Conservation (phyloP, 306 rosid species). For the Cucurbita maxima region DNA sequence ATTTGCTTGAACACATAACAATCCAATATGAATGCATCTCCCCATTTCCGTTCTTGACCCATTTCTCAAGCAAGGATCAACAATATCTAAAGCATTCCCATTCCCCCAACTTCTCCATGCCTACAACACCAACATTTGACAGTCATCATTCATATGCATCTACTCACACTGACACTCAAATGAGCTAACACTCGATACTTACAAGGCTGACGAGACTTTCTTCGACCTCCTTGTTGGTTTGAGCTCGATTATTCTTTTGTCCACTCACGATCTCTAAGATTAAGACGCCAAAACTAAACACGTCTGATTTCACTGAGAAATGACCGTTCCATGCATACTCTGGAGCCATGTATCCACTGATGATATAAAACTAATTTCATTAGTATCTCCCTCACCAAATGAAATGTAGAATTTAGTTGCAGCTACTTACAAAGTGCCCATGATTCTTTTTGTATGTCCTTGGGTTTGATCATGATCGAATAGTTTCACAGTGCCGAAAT, state of each 20-base stretch:
- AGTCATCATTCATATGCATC: background rate
- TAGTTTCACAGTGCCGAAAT: constrained; percentile 36
- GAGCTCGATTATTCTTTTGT: constrained; percentile 11
- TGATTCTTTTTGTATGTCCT: constrained; percentile 18
- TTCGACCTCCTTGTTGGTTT: background rate
- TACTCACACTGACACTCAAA: background rate
- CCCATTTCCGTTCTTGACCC: constrained; percentile 11
- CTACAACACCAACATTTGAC: constrained; percentile 9
- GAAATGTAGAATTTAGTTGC: background rate
- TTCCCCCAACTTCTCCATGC: constrained; percentile 37
- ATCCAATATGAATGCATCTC: constrained; percentile 47
- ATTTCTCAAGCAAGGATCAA: constrained; percentile 16
- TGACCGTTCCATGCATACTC: constrained; percentile 33
- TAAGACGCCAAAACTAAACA: constrained; percentile 38
- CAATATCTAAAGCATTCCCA: constrained; percentile 12
- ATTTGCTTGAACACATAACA: constrained; percentile 43
- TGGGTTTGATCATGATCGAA: constrained; percentile 19
- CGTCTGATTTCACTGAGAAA: constrained; percentile 30
- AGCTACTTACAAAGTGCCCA: constrained; percentile 27
- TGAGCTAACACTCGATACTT: constrained; percentile 5
- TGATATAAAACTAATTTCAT: background rate
- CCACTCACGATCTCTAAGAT: constrained; percentile 39
- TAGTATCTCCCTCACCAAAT: background rate
- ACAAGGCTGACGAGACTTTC: constrained; percentile 26
- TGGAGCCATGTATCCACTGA: constrained; percentile 62